These are phyloP conservation scores for Boletellus deceptivus DNA, from an alignment of 1,284 basidiomycete genomes.

Conservation along the genomic window DNA sequence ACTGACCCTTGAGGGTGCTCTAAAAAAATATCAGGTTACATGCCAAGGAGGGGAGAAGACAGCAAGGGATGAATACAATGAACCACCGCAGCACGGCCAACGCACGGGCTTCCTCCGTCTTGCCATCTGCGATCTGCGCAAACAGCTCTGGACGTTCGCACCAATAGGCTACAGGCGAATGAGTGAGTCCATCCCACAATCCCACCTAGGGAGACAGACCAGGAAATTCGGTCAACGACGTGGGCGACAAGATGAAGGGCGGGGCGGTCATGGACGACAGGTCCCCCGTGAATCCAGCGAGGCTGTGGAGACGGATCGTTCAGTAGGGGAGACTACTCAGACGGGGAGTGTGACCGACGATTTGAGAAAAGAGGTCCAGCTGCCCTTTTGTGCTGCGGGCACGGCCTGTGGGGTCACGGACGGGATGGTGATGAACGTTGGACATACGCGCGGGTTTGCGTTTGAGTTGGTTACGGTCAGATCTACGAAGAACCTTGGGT, in stretches of 20 bases:
- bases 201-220: conserved; percentile 44
- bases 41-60: not conserved
- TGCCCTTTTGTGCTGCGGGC: conserved; percentile 67
- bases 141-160: conserved; percentile 86
- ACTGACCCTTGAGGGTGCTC: conserved; percentile 92
- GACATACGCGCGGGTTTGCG: conserved; percentile 33
- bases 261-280: conserved; percentile 93
- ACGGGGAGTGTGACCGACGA: conserved; percentile 49
- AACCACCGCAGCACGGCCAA: conserved; percentile 87
- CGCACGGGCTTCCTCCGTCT: conserved; percentile 68
- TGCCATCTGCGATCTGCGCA: conserved; percentile 76
- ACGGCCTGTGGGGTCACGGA: conserved; percentile 54
- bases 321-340: conserved; percentile 4
- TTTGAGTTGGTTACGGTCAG: conserved; percentile 33
- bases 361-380: conserved; percentile 81
- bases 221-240: conserved; percentile 85
- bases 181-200: not conserved
- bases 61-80: conserved; percentile 51
- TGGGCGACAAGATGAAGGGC: conserved; percentile 88
- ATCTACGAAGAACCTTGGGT: conserved; percentile 27
- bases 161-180: conserved; percentile 71
- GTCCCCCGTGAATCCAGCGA: conserved; percentile 87
- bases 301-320: conserved; percentile 39
- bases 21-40: conserved; percentile 27
- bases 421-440: conserved; percentile 22